Evolutionary conservation across 306 rosid species (phyloP).

Genomic region (Malus domestica): ASM211411v1 NC_041789.1:24600001-24600500

Average conservation of each 20-base stretch:
- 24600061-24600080: too few species aligned
- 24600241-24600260: conserved; percentile 15
- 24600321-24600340: too few species aligned
- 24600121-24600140: not conserved
- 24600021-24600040: not conserved
- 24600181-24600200: not conserved
- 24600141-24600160: conserved; percentile 1
- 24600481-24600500: not conserved
- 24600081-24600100: too few species aligned
- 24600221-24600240: not conserved
- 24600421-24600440: too few species aligned
- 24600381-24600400: not conserved
- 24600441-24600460: not conserved
- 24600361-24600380: not conserved
- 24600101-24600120: not conserved
- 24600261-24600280: conserved; percentile 9
- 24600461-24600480: not conserved
- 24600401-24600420: not conserved
- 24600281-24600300: not conserved
- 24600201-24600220: not conserved
- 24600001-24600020: not conserved
- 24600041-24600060: not conserved
- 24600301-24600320: too few species aligned
- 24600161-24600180: conserved; percentile 3
- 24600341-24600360: too few species aligned